Base-by-base conservation (phyloP, 305 asterid species). In the Petunia hybrid region DNA sequence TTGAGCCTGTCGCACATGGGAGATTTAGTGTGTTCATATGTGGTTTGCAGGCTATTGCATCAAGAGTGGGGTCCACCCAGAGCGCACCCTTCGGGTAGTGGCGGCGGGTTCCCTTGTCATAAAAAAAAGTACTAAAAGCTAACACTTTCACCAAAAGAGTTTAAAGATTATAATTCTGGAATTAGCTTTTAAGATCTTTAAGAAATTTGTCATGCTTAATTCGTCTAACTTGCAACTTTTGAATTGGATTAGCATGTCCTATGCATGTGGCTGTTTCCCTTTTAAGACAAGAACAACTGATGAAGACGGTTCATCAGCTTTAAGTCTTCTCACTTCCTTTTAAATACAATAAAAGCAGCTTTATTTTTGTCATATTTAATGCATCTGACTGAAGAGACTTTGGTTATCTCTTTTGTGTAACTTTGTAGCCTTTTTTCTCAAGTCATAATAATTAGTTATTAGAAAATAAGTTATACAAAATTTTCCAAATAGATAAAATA, bases 201-300 rank as follows among this genome's bases (percentile, higher is more conserved):
- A 53, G 5, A 10, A 2, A 9, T 60, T 60, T 22, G 39, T 60
- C 65, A 22, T 60, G 39, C 65, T 22, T 60, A 60, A 6, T 60
- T 60, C 65, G 16, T 60, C 65, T 60, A 22, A 61, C 31, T 61
- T 61, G 66, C 12, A 61, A 39, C 66, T 61, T 61, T 31, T 61
- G 66, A 22, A 31, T 31, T 61, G 66, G 22, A 22, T 60, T 59
- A n/a, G 65, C 22, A 6, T 22, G 65, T 60, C 14, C 41, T 8
- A 61, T n/a, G 64, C 64, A 59, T 9, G 6, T n/a, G 64, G 64
- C 4, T 59, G 4, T 59, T 59, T 31, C 38, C 64, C 36, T 16
- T 59, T n/a, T 16, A 16, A 59, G 16, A 59, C 64, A 59, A 6
- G 9, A 59, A 16, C 38, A 6, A 8, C 38, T 59, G 38, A 16